These are phyloP conservation scores for Fusarium clavum DNA, from an alignment of 2,329 filamentous ascomycete species.

Conservation along the genomic window DNA sequence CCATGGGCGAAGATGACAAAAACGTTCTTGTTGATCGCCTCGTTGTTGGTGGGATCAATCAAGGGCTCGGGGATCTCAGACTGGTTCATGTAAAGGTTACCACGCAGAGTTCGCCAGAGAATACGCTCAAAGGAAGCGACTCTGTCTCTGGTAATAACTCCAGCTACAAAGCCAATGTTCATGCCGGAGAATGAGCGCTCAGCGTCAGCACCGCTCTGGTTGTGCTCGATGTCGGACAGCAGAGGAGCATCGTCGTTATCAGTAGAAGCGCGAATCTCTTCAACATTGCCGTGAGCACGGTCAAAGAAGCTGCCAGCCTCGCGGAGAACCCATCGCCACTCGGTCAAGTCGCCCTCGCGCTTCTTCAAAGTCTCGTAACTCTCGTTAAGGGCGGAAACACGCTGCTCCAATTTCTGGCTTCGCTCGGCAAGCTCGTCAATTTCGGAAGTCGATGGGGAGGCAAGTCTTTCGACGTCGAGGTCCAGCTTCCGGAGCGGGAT, in stretches of 20 bases:
- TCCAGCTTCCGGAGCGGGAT: constrained; percentile 91
- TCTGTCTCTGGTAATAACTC: constrained; percentile 92
- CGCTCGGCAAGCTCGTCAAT: constrained; percentile 96
- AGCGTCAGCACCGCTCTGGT: constrained; percentile 72
- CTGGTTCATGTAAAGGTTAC: constrained; percentile 99
- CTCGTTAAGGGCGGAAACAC: constrained; percentile 91
- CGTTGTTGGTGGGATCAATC: constrained; percentile 91
- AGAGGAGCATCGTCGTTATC: constrained; percentile 94
- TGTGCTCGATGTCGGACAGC: constrained; percentile 91
- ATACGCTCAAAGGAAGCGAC: constrained; percentile 97
- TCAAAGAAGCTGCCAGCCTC: constrained; percentile 99
- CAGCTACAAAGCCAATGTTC: constrained; percentile 98
- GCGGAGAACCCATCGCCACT: constrained; percentile 97
- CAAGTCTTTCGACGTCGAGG: constrained; percentile 87
- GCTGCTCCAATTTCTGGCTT: constrained; percentile 90
- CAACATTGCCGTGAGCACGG: constrained; percentile 92
- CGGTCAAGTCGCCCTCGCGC: constrained; percentile 93
- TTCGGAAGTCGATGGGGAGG: constrained; percentile 89
- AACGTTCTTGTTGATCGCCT: constrained; percentile 94
- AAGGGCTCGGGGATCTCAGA: constrained; percentile 96
- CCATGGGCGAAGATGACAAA: constrained; percentile 99
- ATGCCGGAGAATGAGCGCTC: constrained; percentile 94
- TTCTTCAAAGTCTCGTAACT: constrained; percentile 99
- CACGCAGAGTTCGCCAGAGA: constrained; percentile 94
- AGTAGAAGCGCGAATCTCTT: constrained; percentile 92